phyloP scores from a whole-genome alignment of 805 yeast genomes.

The Starmerella cellae region DNA sequence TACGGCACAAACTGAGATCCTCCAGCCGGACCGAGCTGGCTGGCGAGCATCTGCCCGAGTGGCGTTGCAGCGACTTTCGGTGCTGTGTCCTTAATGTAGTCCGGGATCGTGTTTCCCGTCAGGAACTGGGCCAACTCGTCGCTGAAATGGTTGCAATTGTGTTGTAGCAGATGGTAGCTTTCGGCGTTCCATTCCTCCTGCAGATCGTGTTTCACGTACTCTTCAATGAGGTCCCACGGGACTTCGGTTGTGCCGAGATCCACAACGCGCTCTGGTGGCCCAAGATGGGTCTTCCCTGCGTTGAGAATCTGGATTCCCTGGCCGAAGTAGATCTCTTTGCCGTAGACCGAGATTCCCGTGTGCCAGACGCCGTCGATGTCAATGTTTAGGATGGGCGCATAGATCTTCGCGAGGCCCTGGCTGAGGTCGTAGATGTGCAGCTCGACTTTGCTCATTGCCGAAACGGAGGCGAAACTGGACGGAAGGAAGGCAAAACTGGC shows the following conservation, averaged over 20 bases:
- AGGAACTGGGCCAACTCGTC: slow-evolving; percentile 44
- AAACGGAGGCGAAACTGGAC: too few relatives aligned
- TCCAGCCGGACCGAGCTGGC: slow-evolving; percentile 23
- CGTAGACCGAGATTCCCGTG: slow-evolving; percentile 42
- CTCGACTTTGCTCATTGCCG: slow-evolving; percentile 31
- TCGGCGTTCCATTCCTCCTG: slow-evolving; percentile 34
- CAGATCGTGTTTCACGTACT: slow-evolving; percentile 39
- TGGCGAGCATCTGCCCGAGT: slow-evolving; percentile 37
- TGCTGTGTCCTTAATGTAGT: slow-evolving; percentile 40
- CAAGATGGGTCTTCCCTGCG: slow-evolving; percentile 49
- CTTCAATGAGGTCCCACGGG: slow-evolving; percentile 40
- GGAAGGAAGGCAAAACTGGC: too few relatives aligned
- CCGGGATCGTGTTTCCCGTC: slow-evolving; percentile 44
- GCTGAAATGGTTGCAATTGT: slow-evolving; percentile 58
- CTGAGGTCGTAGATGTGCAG: slow-evolving; percentile 54
- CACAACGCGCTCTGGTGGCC: slow-evolving; percentile 40
- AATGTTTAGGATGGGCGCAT: slow-evolving; percentile 36
- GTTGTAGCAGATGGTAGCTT: slow-evolving; percentile 44
- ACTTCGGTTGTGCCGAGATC: slow-evolving; percentile 43
- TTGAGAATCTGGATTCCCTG: slow-evolving; percentile 38
- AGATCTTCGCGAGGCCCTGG: slow-evolving; percentile 39
- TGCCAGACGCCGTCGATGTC: slow-evolving; percentile 53
- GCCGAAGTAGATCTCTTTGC: slow-evolving; percentile 48
- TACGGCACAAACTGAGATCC: background rate
- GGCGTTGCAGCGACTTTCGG: slow-evolving; percentile 39